Base-by-base conservation (phyloP, 1,284 basidiomycete species). In the Cutaneotrichosporon dermatis region DNA sequence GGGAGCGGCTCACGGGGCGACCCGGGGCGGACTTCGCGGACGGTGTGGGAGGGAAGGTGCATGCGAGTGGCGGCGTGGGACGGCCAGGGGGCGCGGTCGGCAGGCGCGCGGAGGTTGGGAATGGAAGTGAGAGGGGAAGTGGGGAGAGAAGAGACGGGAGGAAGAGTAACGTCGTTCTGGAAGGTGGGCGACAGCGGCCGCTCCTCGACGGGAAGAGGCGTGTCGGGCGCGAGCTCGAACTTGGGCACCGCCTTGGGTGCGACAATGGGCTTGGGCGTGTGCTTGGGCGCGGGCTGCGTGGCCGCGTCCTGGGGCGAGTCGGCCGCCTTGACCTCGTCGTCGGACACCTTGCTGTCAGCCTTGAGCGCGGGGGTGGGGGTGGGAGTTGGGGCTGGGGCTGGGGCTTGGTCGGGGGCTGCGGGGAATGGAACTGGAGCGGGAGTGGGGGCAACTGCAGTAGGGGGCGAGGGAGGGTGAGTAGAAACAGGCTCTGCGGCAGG, bases 21-120 rank as follows among this genome's bases (percentile, higher is more conserved):
- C 36, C 50, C 39, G 37, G 50, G 50, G 15, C 36, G 50, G 50
- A 51, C 46, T 13, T 49, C 46, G 50, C 36, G 39, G 37, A 51
- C 39, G 15, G 39, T 7, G 50, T 51, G 50, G 39, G 50, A 37
- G 50, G 50, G 50, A 5, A 51, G 25, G 25, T 51, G 50, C 39
- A 40, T 40, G 50, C 50, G 50, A 34, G 50, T 51, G 36, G 50
- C 50, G 36, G 50, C 50, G 50, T 51, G 50, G 37, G n/a, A 16
- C 15, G 50, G 50, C 50, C 50, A 51, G 7, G 50, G 50, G 36
- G 50, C 37, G 50, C 50, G 50, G 12, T 51, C 50, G n/a, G 50
- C 50, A 7, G 50, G 50, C 15, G 50, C 36, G 36, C 50, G 50
- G 6, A n/a, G 36, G 9, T 7, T 12, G 15, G 50, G 36, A 10